Conservation (phyloP, 2,329 filamentous ascomycete species). For the Chaetomium globosum region DNA sequence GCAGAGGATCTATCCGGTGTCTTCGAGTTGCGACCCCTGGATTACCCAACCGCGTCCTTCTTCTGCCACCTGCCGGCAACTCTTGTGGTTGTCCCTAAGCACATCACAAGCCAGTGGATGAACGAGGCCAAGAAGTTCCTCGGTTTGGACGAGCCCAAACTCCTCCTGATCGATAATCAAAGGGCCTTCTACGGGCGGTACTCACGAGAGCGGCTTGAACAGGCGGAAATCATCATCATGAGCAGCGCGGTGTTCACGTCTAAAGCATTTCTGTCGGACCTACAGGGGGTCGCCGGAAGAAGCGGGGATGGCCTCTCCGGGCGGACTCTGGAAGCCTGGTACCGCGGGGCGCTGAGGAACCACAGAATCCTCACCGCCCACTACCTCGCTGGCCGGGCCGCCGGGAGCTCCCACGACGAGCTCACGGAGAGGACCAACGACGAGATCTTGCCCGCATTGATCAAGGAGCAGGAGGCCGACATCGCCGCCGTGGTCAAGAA, state of each 20-base stretch:
- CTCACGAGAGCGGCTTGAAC: slow-evolving; percentile 31
- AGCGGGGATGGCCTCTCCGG: slow-evolving; percentile 12
- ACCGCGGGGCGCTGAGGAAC: slow-evolving; percentile 24
- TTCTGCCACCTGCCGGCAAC: slow-evolving; percentile 43
- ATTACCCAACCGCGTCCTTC: not conserved
- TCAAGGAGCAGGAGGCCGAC: slow-evolving; percentile 21
- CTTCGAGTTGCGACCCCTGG: not conserved
- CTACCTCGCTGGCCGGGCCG: slow-evolving; percentile 21
- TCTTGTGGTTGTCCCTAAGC: slow-evolving; percentile 46
- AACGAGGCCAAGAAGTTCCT: slow-evolving; percentile 44
- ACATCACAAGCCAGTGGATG: slow-evolving; percentile 48
- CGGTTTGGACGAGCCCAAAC: slow-evolving; percentile 25
- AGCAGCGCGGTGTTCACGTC: slow-evolving; percentile 38
- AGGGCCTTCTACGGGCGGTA: slow-evolving; percentile 26
- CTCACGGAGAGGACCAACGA: slow-evolving; percentile 1
- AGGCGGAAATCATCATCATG: slow-evolving; percentile 47
- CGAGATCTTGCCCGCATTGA: slow-evolving; percentile 6
- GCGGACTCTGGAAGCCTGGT: slow-evolving; percentile 29
- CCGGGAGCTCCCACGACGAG: not conserved
- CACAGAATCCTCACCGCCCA: slow-evolving; percentile 21
- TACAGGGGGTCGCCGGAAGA: slow-evolving; percentile 17
- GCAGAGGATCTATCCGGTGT: not conserved
- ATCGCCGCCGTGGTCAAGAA: slow-evolving; percentile 25
- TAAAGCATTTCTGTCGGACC: slow-evolving; percentile 13
- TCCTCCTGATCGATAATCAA: slow-evolving; percentile 38